Evolutionary conservation across 1,139 yeast genomes (phyloP).

Genomic region (Magnusiomyces clavatus): DNA sequence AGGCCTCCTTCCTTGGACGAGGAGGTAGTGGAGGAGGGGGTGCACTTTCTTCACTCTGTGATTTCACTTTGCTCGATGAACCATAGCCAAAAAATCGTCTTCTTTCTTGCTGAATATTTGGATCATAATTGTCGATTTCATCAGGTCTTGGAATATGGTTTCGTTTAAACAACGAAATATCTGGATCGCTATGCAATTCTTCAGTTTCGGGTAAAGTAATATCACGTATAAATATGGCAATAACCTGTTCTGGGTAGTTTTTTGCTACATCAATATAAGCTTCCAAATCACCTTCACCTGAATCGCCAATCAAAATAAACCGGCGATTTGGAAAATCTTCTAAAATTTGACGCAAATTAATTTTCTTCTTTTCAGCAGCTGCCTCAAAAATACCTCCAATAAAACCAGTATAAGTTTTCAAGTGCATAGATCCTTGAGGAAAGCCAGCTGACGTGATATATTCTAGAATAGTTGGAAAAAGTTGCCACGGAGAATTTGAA

Average conservation of each 20-base stretch:
- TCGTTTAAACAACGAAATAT: neutral
- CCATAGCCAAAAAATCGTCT: neutral
- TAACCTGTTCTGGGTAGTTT: conserved; percentile 51
- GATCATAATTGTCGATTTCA: conserved; percentile 17
- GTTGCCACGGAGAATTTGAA: conserved; percentile 91
- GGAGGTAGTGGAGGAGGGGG: conserved; percentile 2
- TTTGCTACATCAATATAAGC: conserved; percentile 73
- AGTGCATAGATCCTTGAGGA: conserved; percentile 73
- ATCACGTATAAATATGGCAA: conserved; percentile 74
- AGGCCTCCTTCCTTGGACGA: neutral
- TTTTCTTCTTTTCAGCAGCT: conserved; percentile 69
- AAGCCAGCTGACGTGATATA: conserved; percentile 50
- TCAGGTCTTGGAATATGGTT: conserved; percentile 18
- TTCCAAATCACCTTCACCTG: conserved; percentile 92
- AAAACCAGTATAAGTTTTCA: conserved; percentile 80
- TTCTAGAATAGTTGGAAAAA: conserved; percentile 55
- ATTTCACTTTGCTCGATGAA: neutral
- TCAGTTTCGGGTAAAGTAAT: conserved; percentile 42
- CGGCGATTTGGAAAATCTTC: conserved; percentile 68
- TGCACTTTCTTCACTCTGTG: neutral
- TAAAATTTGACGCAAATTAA: conserved; percentile 55
- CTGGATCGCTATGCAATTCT: conserved; percentile 5
- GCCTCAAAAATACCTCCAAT: conserved; percentile 81
- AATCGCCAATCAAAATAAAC: conserved; percentile 84
- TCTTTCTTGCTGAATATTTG: too few relatives aligned